Evolutionary conservation across 371 early-diverging fungal species (phyloP).

Genomic region (Chytridiales sp.): DNA sequence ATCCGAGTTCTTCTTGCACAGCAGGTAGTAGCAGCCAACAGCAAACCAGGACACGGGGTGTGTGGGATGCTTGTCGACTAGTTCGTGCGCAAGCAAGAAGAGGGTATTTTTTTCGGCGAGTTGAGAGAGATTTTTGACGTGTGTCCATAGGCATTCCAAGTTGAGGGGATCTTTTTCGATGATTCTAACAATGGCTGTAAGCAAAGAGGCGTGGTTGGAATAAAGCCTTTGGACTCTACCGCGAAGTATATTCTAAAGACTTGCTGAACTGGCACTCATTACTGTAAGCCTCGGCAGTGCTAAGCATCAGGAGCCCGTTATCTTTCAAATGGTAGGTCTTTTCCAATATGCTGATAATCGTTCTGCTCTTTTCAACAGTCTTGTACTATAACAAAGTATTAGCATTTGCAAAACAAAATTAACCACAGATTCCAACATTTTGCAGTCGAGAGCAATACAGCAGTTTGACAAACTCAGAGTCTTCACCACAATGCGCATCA

Average conservation of each 20-base stretch:
- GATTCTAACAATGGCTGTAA: conserved; percentile 44
- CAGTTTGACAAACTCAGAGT: conserved; percentile 60
- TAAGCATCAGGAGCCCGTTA: conserved; percentile 61
- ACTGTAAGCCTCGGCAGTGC: conserved; percentile 51
- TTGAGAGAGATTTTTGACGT: conserved; percentile 65
- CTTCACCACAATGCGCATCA: conserved; percentile 37
- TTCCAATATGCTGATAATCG: conserved; percentile 32
- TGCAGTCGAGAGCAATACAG: conserved; percentile 60
- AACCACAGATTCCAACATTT: conserved; percentile 42
- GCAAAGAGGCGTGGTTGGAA: neutral
- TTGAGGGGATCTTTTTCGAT: conserved; percentile 59
- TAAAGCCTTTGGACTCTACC: conserved; percentile 3
- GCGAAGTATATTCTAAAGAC: neutral
- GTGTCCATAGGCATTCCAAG: conserved; percentile 56
- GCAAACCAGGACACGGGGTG: conserved; percentile 65
- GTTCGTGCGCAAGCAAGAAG: conserved; percentile 62
- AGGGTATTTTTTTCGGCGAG: conserved; percentile 59
- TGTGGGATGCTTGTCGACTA: conserved; percentile 57
- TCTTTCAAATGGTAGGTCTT: conserved; percentile 45
- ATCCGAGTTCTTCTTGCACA: conserved; percentile 54
- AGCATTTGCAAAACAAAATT: too few relatives aligned
- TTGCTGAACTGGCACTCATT: neutral
- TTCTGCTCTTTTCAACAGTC: too few relatives aligned
- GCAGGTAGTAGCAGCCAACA: conserved; percentile 70
- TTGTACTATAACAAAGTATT: too few relatives aligned